Evolutionary conservation across 225 moss, liverwort and hornwort genomes (phyloP).

Genomic region (Physcomitrellopsis africana): DNA sequence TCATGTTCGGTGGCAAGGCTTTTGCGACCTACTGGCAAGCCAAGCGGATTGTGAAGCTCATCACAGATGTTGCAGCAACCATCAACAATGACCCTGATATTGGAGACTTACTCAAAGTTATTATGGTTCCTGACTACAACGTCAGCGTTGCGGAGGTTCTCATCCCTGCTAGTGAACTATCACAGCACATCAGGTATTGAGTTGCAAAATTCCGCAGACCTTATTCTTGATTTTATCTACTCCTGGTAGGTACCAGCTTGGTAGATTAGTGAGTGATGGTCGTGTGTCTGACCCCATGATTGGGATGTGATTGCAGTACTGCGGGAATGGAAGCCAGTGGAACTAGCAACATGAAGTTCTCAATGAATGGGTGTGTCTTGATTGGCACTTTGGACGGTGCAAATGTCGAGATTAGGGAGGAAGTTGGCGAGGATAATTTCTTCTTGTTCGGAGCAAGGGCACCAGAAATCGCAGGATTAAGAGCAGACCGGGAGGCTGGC

Average conservation of each 20-base stretch:
- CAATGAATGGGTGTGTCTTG: slow-evolving; percentile 87
- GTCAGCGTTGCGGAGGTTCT: slow-evolving; percentile 97
- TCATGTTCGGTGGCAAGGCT: slow-evolving; percentile 96
- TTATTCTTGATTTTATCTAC: too few species aligned
- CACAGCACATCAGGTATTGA: slow-evolving; percentile 86
- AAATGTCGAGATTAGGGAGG: slow-evolving; percentile 89
- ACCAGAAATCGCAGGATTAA: slow-evolving; percentile 68
- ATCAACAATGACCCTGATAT: slow-evolving; percentile 89
- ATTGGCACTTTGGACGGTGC: slow-evolving; percentile 96
- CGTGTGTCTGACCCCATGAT: neutral
- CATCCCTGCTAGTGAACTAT: slow-evolving; percentile 95
- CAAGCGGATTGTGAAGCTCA: slow-evolving; percentile 89
- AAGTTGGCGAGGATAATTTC: slow-evolving; percentile 94
- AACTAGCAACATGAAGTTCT: slow-evolving; percentile 98
- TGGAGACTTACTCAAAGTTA: slow-evolving; percentile 90
- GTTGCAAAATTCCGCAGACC: too few species aligned
- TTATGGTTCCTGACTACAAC: slow-evolving; percentile 97
- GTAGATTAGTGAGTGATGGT: neutral
- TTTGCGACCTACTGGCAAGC: slow-evolving; percentile 96
- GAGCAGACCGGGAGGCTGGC: slow-evolving; percentile 78
- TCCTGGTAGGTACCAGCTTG: too few species aligned
- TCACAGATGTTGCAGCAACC: slow-evolving; percentile 81
- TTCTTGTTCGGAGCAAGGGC: slow-evolving; percentile 90
- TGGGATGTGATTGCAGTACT: slow-evolving; percentile 59
- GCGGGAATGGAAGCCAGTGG: slow-evolving; percentile 99